Evolutionary conservation across 768 basidiomycete genomes (phyloP).

Genomic region (Suillus cothurnatus): DNA sequence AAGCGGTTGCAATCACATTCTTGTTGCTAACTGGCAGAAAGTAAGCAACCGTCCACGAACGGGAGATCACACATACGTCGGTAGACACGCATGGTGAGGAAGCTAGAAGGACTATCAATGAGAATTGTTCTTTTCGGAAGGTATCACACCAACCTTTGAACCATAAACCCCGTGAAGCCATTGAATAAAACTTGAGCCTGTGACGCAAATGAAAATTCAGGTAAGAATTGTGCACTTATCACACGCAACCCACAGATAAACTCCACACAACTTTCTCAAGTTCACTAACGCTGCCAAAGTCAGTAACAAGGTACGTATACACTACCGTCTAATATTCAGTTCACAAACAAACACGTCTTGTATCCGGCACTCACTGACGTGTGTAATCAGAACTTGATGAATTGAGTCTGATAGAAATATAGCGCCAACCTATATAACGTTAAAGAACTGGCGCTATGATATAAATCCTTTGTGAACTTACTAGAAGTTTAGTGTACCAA

Average conservation of each 20-base stretch:
- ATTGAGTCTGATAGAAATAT: constrained; percentile 53
- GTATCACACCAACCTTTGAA: constrained; percentile 36
- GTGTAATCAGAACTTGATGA: constrained; percentile 53
- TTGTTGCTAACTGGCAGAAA: constrained; percentile 46
- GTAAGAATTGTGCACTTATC: neutral
- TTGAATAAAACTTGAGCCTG: constrained; percentile 51
- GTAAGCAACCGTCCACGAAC: constrained; percentile 1
- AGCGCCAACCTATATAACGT: constrained; percentile 42
- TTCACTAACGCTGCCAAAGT: constrained; percentile 33
- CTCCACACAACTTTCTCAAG: constrained; percentile 43
- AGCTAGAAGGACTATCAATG: constrained; percentile 23
- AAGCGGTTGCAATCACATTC: constrained; percentile 36
- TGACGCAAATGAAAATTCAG: neutral
- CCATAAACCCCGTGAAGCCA: constrained; percentile 49
- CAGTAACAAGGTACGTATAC: constrained; percentile 43
- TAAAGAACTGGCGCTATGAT: neutral
- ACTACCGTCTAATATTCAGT: constrained; percentile 29
- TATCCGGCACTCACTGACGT: constrained; percentile 39
- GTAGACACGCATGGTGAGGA: constrained; percentile 49
- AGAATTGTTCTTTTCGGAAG: neutral
- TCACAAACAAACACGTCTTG: neutral
- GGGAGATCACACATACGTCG: constrained; percentile 31
- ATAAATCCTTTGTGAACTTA: constrained; percentile 21
- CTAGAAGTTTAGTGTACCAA: constrained; percentile 45
- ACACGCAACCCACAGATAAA: constrained; percentile 12